Evolutionary conservation across 768 basidiomycete genomes (phyloP), one percentile per base, ranked within the genome.

Genomic region (Paxillus ammoniavirescens): DNA sequence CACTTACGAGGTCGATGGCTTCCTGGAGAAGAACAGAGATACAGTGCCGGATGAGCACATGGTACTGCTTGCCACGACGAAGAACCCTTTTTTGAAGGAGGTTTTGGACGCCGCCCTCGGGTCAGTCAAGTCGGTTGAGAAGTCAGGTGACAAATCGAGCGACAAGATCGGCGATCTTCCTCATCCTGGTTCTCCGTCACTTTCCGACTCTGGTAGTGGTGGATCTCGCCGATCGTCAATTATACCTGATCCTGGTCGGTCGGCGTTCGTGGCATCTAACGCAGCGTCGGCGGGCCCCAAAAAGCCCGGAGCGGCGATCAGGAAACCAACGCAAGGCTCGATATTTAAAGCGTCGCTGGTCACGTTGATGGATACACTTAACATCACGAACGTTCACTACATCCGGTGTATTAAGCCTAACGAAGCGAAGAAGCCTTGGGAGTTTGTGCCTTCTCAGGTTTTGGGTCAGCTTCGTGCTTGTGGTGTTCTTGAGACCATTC

Each of bases 351-450:
- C 89, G 2, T 98, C 95, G 0, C 75, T 99, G 49, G 88, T 91
- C 67, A 88, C 84, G 45, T 77, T 99, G 42, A 99, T 99, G 96
- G 94, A 97, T 36, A 99, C 97, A 0, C 87, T 99, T 59, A 89
- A 91, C 63, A 88, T 91, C 54, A 99, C 97, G 12, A 98, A 99
- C 64, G 97, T 98, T 0, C 97, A 99, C 67, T 99, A 99, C 67
- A 99, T 99, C 65, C 86, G 97, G 44, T 99, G 97, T 71, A 98
- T 99, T 77, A 99, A 99, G 71, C 97, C 97, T 2, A 99, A 99
- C 68, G 97, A 99, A 65, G 80, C 82, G 58, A 99, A 99, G 76
- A 84, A 80, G 49, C 93, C 97, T 36, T 99, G 97, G 97, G 93
- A 94, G 67, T 95, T 98, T 65, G 84, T 89, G 28, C 92, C 95